Base-by-base conservation (phyloP, 1,139 yeast genomes). In the Kodamaea alishanica region DNA sequence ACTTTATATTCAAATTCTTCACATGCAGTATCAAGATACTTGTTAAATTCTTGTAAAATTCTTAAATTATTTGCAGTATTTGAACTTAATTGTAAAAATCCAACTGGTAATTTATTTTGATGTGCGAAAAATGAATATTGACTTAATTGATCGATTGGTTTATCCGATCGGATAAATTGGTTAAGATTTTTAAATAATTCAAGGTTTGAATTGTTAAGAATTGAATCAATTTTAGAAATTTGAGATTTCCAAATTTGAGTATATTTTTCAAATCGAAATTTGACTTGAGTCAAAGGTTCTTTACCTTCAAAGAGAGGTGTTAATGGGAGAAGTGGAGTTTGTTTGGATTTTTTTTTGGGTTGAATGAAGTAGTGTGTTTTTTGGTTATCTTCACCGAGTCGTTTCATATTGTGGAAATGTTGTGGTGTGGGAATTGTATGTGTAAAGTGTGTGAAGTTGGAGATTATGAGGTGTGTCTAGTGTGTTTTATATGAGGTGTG, bases 51-150 rank as follows among this genome's bases (percentile, higher is more conserved):
- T 8, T 62, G 59, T 23, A 77, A 51, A 15, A 79, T 68, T 25
- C 76, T 58, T 9, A 68, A 55, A 49, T 78, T 79, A 43, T 78
- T 76, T n/a, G 84, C 75, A 6, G 74, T 70, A 50, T 78, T 78
- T 10, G 84, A 67, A 10, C 81, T 77, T 38, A 80, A 62, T 42
- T 70, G 70, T 5, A 80, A 55, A 39, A 77, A 61, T 1, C 73
- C 78, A 2, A 75, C 63, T 2, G 63, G 63, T 6, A 76, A 46
- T 41, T 65, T 65, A 9, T 45, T 45, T 8, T 10, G 37, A 28
- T 27, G 34, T 27, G 15, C n/a, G 31, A 10, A 32, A 20, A 28
- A 37, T 23, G 29, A 24, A 24, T 39, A 24, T 15, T 38, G 34
- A 35, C 32, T 35, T 9, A 38, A 29, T 20, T 32, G 25, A 15